phyloP scores from a whole-genome alignment of 306 rosid genomes.

The Lathyrus sativus region DNA sequence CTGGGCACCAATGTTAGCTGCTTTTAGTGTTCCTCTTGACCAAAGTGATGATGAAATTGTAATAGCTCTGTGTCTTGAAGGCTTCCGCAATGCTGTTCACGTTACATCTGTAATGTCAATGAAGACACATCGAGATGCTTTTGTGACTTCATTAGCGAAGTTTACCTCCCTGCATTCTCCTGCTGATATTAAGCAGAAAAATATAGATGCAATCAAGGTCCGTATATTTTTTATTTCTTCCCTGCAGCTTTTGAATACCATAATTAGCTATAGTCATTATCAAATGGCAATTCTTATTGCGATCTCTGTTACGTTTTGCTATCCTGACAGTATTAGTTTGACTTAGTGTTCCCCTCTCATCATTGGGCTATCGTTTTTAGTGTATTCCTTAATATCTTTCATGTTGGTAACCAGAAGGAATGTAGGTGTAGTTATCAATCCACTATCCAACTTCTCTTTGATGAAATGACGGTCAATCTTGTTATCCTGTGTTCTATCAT shows the following conservation, averaged over 20 bases:
- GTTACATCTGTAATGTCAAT: slow-evolving; percentile 96
- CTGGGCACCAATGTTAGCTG: slow-evolving; percentile 99
- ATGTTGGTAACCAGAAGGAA: neutral
- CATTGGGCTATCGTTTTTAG: slow-evolving; percentile 21
- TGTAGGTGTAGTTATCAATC: too few relatives aligned
- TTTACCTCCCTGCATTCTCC: slow-evolving; percentile 97
- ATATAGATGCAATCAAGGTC: slow-evolving; percentile 96
- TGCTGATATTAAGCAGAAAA: slow-evolving; percentile 93
- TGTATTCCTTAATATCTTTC: slow-evolving; percentile 21
- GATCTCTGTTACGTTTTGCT: slow-evolving; percentile 14
- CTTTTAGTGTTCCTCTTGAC: slow-evolving; percentile 97
- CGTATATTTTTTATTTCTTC: slow-evolving; percentile 41
- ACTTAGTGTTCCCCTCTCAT: neutral
- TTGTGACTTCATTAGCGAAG: slow-evolving; percentile 92
- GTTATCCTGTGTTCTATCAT: too few relatives aligned
- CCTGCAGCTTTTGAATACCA: slow-evolving; percentile 23
- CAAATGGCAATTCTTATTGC: neutral
- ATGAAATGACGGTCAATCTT: too few relatives aligned
- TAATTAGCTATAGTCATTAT: slow-evolving; percentile 17
- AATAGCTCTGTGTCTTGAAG: slow-evolving; percentile 82
- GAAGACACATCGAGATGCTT: slow-evolving; percentile 97
- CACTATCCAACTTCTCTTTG: too few relatives aligned
- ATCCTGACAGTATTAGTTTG: slow-evolving; percentile 8
- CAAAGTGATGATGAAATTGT: slow-evolving; percentile 88
- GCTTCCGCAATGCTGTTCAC: slow-evolving; percentile 82